A percentile compares a stretch with the other conserved stretches of the same genome.
phyloP scores from a whole-genome alignment of 257 asterid species.

The Nicotiana tomentosiformis region DNA sequence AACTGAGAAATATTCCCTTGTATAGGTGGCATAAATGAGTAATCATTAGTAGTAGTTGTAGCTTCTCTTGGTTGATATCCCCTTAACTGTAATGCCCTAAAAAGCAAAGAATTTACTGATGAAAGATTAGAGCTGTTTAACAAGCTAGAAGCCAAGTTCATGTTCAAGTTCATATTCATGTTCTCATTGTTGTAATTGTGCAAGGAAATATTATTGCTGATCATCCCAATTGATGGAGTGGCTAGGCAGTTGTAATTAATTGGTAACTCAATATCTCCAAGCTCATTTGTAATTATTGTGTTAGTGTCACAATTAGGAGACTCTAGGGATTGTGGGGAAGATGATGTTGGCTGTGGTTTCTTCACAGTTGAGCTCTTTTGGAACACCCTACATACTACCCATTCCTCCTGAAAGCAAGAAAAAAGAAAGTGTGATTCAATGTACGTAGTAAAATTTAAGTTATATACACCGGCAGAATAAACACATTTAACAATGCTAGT shows the following conservation, averaged over 20 bases:
- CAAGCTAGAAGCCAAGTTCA: constrained; percentile 40
- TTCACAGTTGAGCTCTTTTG: constrained; percentile 55
- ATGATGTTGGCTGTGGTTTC: constrained; percentile 44
- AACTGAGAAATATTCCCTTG: constrained; percentile 21
- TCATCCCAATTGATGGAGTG: constrained; percentile 14
- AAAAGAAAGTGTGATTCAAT: background rate
- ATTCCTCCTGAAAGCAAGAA: constrained; percentile 53
- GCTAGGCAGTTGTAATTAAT: constrained; percentile 23
- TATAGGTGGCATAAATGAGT: constrained; percentile 20
- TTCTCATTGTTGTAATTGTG: constrained; percentile 23
- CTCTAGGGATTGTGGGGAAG: constrained; percentile 55
- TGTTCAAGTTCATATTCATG: background rate
- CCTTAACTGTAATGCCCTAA: constrained; percentile 64
- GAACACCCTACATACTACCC: constrained; percentile 83
- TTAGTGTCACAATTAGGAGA: constrained; percentile 41
- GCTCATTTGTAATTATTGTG: constrained; percentile 27
- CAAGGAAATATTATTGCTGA: constrained; percentile 11
- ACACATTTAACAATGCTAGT: background rate
- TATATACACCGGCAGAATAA: background rate
- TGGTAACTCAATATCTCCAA: constrained; percentile 52
- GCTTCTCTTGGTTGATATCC: constrained; percentile 9
- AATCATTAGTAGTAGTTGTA: background rate
- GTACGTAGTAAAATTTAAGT: no score
- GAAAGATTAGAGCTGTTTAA: constrained; percentile 26
- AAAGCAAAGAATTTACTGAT: constrained; percentile 30